Evolutionary conservation across 116 monocot species (phyloP).

Genomic region (Zostera marina): DNA sequence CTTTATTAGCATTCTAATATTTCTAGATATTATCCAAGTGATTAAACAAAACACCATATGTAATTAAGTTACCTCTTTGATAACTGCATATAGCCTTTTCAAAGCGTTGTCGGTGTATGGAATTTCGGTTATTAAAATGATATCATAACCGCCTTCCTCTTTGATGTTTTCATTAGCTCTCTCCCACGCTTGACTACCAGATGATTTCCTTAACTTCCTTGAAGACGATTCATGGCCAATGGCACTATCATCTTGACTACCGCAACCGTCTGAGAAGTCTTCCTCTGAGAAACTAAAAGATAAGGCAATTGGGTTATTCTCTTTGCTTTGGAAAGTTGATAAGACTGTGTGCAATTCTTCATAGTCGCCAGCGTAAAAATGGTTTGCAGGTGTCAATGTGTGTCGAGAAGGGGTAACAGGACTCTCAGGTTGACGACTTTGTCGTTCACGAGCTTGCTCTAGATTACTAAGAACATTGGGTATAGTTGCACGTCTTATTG

Average conservation of each 20-base stretch:
- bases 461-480: conserved; percentile 82
- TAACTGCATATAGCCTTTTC: conserved; percentile 50
- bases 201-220: conserved; percentile 65
- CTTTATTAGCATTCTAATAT: not conserved
- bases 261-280: conserved; percentile 56
- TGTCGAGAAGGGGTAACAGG: conserved; percentile 68
- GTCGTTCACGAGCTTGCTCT: conserved; percentile 72
- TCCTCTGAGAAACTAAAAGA: conserved; percentile 69
- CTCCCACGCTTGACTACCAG: conserved; percentile 96
- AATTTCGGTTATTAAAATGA: conserved; percentile 56
- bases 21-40: not conserved
- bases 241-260: conserved; percentile 66
- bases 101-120: conserved; percentile 40
- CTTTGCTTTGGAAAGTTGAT: conserved; percentile 38
- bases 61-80: conserved; percentile 52
- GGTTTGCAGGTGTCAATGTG: conserved; percentile 40
- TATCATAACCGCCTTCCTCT: conserved; percentile 70
- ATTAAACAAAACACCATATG: not conserved
- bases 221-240: conserved; percentile 29
- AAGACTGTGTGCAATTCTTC: conserved; percentile 67
- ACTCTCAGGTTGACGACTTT: conserved; percentile 49
- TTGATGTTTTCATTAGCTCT: conserved; percentile 53
- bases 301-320: conserved; percentile 10
- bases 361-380: conserved; percentile 83
- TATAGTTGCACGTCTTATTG: conserved; percentile 63